These are phyloP conservation scores for Cavenderia fasciculata DNA, from an alignment of 78 protist genomes.

Conservation along the genomic window DNA sequence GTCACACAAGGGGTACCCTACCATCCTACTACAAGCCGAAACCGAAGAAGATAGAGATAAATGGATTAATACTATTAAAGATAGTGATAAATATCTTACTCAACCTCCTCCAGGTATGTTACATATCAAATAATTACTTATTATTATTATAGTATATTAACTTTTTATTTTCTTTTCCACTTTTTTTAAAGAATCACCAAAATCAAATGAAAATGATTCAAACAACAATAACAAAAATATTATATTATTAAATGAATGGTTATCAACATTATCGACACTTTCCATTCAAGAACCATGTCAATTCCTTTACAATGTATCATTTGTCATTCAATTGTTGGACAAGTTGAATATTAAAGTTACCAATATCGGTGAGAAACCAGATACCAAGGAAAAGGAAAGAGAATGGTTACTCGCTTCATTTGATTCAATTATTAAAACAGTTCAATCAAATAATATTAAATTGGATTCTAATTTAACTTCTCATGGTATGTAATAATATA, in stretches of 20 bases:
- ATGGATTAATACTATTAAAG: conserved; percentile 30
- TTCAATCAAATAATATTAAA: conserved; percentile 6
- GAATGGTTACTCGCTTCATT: not conserved
- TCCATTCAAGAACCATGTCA: conserved; percentile 1
- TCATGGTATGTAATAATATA: conserved; percentile 5
- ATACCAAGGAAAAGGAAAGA: not conserved
- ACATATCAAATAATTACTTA: not conserved
- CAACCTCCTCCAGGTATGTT: not conserved
- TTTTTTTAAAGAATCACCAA: too few species aligned
- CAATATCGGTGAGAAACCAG: not conserved
- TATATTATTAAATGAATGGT: not conserved
- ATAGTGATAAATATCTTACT: not conserved
- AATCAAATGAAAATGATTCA: not conserved
- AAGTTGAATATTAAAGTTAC: not conserved
- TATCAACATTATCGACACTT: not conserved
- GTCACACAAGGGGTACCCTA: conserved; percentile 23
- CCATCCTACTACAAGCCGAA: conserved; percentile 31
- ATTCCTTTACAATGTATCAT: conserved; percentile 14
- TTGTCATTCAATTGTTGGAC: not conserved
- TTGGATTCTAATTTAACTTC: not conserved
- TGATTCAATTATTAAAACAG: conserved; percentile 5
- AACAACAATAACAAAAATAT: not conserved
- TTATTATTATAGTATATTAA: too few species aligned
- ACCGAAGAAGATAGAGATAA: conserved; percentile 16
- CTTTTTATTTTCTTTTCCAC: too few species aligned